A percentile compares a stretch with the other conserved stretches of the same genome.
phyloP scores from a whole-genome alignment of 2,329 filamentous ascomycete species.

The Helotiales sp. region DNA sequence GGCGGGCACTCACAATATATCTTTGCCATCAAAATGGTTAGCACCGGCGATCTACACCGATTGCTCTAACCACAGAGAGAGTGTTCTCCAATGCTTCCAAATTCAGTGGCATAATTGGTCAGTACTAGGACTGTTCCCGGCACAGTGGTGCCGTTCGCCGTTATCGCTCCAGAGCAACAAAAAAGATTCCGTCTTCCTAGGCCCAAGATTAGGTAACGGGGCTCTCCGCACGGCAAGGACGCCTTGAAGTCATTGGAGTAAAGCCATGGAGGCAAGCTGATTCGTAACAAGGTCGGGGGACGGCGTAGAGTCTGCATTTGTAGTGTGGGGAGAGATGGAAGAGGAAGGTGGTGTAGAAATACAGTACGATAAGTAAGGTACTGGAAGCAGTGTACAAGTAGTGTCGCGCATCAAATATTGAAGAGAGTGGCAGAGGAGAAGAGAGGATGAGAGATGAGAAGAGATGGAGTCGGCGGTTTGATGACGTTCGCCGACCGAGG shows the following conservation, averaged over 20 bases:
- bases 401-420: no score
- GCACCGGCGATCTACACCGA: conserved; percentile 21
- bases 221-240: background rate
- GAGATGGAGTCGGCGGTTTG: background rate
- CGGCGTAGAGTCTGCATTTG: background rate
- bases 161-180: conserved; percentile 13
- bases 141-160: conserved; percentile 16
- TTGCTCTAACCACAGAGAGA: conserved; percentile 13
- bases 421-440: background rate
- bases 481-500: background rate
- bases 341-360: background rate
- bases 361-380: no score
- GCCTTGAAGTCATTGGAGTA: background rate
- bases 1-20: conserved; percentile 13
- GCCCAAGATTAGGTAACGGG: conserved; percentile 10
- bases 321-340: background rate
- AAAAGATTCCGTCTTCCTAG: conserved; percentile 16
- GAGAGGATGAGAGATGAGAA: background rate
- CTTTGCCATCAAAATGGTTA: conserved; percentile 12
- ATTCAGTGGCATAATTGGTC: conserved; percentile 19
- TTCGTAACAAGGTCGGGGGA: background rate
- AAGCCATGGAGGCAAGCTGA: background rate
- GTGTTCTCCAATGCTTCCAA: conserved; percentile 3
- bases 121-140: conserved; percentile 9
- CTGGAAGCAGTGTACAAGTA: no score